A percentile compares a stretch with the other conserved stretches of the same genome.
Evolutionary conservation across 148 eudicot species (phyloP).

Genomic region (Vaccinium macrocarpon): DNA sequence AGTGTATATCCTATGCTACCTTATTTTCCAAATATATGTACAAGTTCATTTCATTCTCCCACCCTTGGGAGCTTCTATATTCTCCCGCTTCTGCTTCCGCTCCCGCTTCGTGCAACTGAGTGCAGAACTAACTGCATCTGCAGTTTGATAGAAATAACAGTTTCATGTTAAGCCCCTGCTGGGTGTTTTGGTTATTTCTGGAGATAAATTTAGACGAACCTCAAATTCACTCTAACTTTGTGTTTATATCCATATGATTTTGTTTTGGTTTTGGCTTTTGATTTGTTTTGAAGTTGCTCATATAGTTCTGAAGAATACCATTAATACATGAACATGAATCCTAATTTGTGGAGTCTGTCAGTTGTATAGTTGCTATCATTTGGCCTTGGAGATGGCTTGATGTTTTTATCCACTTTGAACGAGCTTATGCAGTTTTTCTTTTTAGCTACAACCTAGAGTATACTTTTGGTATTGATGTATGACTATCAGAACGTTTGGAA

Average conservation of each 20-base stretch:
- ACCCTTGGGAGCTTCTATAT: no score
- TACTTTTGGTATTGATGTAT: neutral
- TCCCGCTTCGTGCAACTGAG: no score
- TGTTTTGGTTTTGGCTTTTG: neutral
- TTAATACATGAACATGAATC: neutral
- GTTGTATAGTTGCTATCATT: neutral
- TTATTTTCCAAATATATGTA: no score
- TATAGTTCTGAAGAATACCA: neutral
- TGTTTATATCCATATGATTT: neutral
- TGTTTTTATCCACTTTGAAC: slow-evolving; percentile 2
- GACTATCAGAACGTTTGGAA: neutral
- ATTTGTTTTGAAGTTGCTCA: neutral
- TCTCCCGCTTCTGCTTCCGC: no score
- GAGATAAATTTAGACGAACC: neutral
- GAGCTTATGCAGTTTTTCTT: slow-evolving; percentile 5
- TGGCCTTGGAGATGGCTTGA: neutral
- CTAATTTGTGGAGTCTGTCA: neutral
- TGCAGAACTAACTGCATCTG: neutral
- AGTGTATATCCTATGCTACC: no score
- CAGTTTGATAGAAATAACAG: neutral
- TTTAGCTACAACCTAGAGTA: neutral
- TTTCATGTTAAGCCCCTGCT: neutral
- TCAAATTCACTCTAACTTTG: neutral
- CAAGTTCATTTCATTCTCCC: no score
- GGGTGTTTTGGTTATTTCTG: neutral